Percentiles rank a stretch among this genome's conserved stretches.
These are phyloP conservation scores for Naganishia antarctica DNA, from an alignment of 768 basidiomycete genomes.

Conservation along the genomic window DNA sequence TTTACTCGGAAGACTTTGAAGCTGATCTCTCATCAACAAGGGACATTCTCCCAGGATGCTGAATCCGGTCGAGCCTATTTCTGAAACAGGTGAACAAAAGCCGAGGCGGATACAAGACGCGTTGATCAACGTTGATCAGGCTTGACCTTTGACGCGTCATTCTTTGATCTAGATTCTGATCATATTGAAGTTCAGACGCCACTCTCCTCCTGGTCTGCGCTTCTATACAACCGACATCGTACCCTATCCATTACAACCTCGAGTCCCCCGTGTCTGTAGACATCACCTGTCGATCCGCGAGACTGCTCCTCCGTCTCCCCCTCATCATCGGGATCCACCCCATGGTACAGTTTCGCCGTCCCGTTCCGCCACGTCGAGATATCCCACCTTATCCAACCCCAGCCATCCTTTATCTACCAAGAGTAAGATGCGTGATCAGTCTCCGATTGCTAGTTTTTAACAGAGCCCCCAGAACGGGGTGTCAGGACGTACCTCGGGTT, in stretches of 20 bases:
- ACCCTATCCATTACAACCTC: slow-evolving; percentile 25
- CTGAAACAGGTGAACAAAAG: slow-evolving; percentile 1
- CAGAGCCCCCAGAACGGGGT: too few species aligned
- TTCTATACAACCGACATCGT: slow-evolving; percentile 22
- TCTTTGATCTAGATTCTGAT: too few species aligned
- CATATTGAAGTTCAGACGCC: not conserved
- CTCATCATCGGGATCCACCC: slow-evolving; percentile 2
- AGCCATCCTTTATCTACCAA: slow-evolving; percentile 43
- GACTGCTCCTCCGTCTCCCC: slow-evolving; percentile 10
- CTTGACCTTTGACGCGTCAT: too few species aligned
- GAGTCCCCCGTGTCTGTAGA: slow-evolving; percentile 13
- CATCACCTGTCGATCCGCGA: not conserved
- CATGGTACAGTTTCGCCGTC: not conserved
- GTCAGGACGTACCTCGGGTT: slow-evolving; percentile 58
- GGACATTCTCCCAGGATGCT: too few species aligned
- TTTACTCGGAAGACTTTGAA: too few species aligned
- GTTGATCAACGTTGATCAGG: too few species aligned
- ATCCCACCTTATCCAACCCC: slow-evolving; percentile 47
- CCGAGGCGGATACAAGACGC: not conserved
- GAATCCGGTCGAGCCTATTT: not conserved
- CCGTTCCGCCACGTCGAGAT: slow-evolving; percentile 36
- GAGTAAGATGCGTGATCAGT: not conserved
- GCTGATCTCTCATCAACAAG: too few species aligned
- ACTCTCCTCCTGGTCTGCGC: not conserved
- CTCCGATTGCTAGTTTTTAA: not conserved